These are phyloP conservation scores for Yarrowia osloensis DNA, from an alignment of 805 yeast genomes.

Conservation along the genomic window DNA sequence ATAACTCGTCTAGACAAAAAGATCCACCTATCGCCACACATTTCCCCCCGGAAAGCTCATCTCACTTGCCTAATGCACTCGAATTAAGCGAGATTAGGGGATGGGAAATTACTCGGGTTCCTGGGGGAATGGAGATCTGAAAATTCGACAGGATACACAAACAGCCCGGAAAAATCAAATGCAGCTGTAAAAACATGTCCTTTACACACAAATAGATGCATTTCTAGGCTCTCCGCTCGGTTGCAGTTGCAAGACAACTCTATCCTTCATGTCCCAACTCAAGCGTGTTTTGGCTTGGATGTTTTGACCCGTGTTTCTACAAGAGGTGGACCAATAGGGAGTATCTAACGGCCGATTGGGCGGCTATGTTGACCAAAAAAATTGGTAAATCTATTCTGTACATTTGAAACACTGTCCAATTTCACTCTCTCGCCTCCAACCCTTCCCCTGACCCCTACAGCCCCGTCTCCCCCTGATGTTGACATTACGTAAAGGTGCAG, in stretches of 20 bases:
- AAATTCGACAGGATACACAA: background rate
- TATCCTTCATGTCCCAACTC: conserved; percentile 2
- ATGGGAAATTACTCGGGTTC: background rate
- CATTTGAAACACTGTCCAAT: background rate
- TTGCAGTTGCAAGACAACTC: background rate
- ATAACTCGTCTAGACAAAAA: background rate
- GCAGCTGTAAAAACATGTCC: background rate
- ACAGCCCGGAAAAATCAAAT: no score
- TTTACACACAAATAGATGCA: no score
- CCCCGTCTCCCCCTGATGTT: background rate
- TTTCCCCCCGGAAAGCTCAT: background rate
- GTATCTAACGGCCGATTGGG: no score
- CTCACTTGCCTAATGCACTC: background rate
- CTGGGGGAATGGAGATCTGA: background rate
- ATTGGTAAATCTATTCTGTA: no score
- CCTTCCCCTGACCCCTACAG: background rate
- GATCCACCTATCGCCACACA: background rate
- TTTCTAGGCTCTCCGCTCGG: background rate
- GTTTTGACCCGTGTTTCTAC: background rate
- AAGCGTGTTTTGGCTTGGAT: background rate
- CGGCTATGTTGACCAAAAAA: background rate
- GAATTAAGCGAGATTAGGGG: background rate
- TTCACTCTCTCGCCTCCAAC: background rate
- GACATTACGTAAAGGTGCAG: conserved; percentile 3
- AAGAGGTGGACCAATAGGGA: background rate